Evolutionary conservation across 805 yeast species (phyloP), one percentile per base, ranked within the genome.

Genomic region (Danielozyma ontarioensis): DNA sequence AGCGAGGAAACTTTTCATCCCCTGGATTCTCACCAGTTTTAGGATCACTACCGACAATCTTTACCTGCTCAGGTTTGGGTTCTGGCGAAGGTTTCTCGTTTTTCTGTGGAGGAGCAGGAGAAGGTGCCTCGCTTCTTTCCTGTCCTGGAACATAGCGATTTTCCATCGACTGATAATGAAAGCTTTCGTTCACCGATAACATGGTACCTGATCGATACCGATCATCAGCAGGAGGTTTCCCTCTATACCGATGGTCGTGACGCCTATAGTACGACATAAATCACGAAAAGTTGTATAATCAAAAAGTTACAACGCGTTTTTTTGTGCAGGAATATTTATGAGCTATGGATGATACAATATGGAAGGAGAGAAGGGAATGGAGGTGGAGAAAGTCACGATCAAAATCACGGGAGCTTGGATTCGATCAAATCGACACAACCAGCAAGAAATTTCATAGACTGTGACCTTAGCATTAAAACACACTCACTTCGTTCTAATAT

Each of bases 401-500:
- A n/a, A n/a, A n/a, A n/a, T n/a, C n/a, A n/a, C n/a, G n/a, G n/a
- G n/a, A n/a, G n/a, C n/a, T n/a, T n/a, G n/a, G n/a, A n/a, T n/a
- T n/a, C n/a, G n/a, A n/a, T n/a, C n/a, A n/a, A n/a, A n/a, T n/a
- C n/a, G n/a, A n/a, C n/a, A n/a, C n/a, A n/a, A n/a, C n/a, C n/a
- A n/a, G n/a, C n/a, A n/a, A n/a, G n/a, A n/a, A n/a, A n/a, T n/a
- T n/a, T n/a, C n/a, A n/a, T n/a, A n/a, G n/a, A n/a, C n/a, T n/a
- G n/a, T n/a, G n/a, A n/a, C n/a, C 22, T 19, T 6, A 6, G 22
- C 22, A 19, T 19, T 19, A 19, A 10, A 6, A 10, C 13, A 18
- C 19, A 28, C 25, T 50, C 71, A 84, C 59, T 84, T 84, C 37
- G 94, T 85, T 68, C 88, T 75, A 47, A 84, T 82, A 54, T 76